A percentile compares a stretch with the other conserved stretches of the same genome.
phyloP scores from a whole-genome alignment of 2,329 filamentous ascomycete species.

The Periconia sp. region DNA sequence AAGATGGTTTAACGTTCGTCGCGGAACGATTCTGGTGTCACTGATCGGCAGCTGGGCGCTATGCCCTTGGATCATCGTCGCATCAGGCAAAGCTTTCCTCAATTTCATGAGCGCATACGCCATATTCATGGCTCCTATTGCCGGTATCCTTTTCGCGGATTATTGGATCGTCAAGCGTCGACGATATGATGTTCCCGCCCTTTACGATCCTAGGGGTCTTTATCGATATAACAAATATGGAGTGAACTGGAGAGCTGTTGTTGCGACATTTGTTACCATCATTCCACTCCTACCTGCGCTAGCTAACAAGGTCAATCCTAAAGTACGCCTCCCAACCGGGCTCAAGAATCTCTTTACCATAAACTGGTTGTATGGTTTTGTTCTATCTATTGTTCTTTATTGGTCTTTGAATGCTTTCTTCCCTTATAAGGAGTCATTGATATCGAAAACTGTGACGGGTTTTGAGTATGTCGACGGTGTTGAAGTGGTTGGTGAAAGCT shows the following conservation, averaged over 20 bases:
- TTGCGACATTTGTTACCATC: constrained; percentile 18
- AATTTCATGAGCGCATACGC: constrained; percentile 29
- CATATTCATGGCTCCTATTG: constrained; percentile 29
- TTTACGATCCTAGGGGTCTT: constrained; percentile 19
- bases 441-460: constrained; percentile 15
- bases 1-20: constrained; percentile 27
- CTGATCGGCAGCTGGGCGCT: constrained; percentile 17
- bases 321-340: constrained; percentile 14
- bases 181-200: constrained; percentile 18
- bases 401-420: constrained; percentile 32
- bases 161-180: constrained; percentile 24
- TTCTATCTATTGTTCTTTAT: constrained; percentile 27
- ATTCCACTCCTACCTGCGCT: constrained; percentile 19
- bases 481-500: constrained; percentile 2
- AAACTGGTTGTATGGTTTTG: constrained; percentile 41
- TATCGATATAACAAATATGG: constrained; percentile 20
- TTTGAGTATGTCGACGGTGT: constrained; percentile 9
- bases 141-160: constrained; percentile 17
- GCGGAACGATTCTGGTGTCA: constrained; percentile 22
- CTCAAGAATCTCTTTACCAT: constrained; percentile 36
- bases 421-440: constrained; percentile 34
- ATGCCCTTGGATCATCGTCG: constrained; percentile 31
- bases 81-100: constrained; percentile 22
- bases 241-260: constrained; percentile 23
- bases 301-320: constrained; percentile 19